These are phyloP conservation scores for Penicillium sp. DNA, from an alignment of 2,329 filamentous ascomycete genomes.

Conservation along the genomic window DNA sequence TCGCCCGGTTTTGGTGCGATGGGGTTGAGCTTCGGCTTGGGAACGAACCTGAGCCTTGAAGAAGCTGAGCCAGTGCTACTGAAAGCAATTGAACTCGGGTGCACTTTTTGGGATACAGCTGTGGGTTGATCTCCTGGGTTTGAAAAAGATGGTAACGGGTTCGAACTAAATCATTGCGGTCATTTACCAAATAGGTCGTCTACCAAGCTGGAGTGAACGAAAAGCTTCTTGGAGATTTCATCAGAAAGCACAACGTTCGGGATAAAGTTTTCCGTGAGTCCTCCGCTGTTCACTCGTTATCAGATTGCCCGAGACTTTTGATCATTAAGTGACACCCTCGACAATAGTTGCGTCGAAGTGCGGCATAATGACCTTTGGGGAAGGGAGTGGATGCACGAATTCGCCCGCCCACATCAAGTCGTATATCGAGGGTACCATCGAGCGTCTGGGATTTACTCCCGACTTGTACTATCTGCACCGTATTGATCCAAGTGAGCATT, in stretches of 20 bases:
- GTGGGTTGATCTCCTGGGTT: constrained; percentile 22
- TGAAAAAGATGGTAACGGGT: neutral
- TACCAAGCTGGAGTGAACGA: constrained; percentile 47
- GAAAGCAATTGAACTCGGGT: constrained; percentile 45
- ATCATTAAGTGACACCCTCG: neutral
- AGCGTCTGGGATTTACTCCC: constrained; percentile 44
- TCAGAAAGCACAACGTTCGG: constrained; percentile 46
- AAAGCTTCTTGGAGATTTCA: constrained; percentile 47
- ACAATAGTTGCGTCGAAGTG: constrained; percentile 46
- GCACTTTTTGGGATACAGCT: constrained; percentile 45
- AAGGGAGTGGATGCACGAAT: constrained; percentile 36
- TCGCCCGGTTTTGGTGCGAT: constrained; percentile 47
- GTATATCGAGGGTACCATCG: constrained; percentile 47
- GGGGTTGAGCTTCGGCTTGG: constrained; percentile 44
- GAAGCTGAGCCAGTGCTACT: constrained; percentile 46
- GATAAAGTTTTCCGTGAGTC: constrained; percentile 46
- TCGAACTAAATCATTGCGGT: neutral
- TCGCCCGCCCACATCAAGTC: constrained; percentile 42
- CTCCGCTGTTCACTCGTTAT: too few relatives aligned
- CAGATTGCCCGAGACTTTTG: neutral
- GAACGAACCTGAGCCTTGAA: constrained; percentile 39
- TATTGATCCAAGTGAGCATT: constrained; percentile 39
- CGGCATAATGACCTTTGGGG: constrained; percentile 38
- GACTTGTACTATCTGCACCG: constrained; percentile 44
- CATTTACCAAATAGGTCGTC: constrained; percentile 31